Evolutionary conservation across 345 rosid genomes (phyloP).

Genomic region (Punica granatum): DNA sequence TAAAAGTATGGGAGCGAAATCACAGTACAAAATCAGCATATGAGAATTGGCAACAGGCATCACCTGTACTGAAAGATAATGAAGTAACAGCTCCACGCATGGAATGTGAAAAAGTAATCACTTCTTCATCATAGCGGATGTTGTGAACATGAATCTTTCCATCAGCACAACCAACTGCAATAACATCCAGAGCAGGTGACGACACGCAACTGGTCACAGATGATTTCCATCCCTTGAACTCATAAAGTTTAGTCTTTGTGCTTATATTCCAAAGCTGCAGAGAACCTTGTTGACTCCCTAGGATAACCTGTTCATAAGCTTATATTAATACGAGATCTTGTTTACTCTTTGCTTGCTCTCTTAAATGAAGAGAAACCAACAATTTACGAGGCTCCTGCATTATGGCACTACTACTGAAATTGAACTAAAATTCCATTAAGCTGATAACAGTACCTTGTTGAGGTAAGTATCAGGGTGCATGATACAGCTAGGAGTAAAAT

Average conservation of each 20-base stretch:
- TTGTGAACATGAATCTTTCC: conserved; percentile 89
- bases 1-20: background rate
- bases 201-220: conserved; percentile 70
- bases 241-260: conserved; percentile 71
- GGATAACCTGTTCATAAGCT: conserved; percentile 47
- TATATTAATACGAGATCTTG: background rate
- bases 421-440: background rate
- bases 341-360: background rate
- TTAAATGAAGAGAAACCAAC: background rate
- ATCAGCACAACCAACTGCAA: conserved; percentile 90
- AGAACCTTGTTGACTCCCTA: conserved; percentile 81
- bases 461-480: conserved; percentile 93
- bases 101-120: conserved; percentile 69
- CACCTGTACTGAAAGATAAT: conserved; percentile 81
- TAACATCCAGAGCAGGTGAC: conserved; percentile 92
- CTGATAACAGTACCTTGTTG: conserved; percentile 53
- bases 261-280: conserved; percentile 95
- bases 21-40: conserved; percentile 3
- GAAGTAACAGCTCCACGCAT: conserved; percentile 78
- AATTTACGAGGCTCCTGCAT: background rate
- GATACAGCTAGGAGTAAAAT: conserved; percentile 65
- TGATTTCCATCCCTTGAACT: conserved; percentile 82
- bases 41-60: background rate
- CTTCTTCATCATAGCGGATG: conserved; percentile 61
- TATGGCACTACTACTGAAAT: background rate